phyloP scores from a whole-genome alignment of 345 rosid species.

The Linum tenue region DNA sequence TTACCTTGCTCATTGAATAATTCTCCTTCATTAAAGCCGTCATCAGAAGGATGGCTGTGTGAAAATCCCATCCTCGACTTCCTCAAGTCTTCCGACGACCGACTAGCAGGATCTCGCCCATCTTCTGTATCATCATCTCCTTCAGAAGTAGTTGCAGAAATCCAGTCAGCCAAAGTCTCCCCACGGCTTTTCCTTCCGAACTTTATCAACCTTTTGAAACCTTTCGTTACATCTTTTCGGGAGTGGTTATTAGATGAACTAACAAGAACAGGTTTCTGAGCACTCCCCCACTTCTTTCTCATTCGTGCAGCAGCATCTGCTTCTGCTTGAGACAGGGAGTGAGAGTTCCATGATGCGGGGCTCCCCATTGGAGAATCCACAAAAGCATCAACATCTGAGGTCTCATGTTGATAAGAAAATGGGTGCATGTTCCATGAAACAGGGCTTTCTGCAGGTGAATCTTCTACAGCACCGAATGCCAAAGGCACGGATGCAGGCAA shows the following conservation, averaged over 20 bases:
- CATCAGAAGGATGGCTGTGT: constrained; percentile 65
- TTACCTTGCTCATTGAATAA: constrained; percentile 76
- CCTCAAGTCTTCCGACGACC: constrained; percentile 86
- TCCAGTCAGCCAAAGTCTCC: constrained; percentile 78
- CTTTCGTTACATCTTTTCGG: constrained; percentile 79
- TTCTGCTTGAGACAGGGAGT: constrained; percentile 58
- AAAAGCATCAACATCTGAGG: constrained; percentile 75
- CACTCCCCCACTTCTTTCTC: constrained; percentile 98
- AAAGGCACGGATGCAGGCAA: constrained; percentile 49
- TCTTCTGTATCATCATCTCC: constrained; percentile 99
- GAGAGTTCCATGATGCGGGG: constrained; percentile 82
- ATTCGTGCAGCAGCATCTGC: constrained; percentile 63
- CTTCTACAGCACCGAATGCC: constrained; percentile 45
- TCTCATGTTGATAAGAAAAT: constrained; percentile 58
- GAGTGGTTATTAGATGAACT: constrained; percentile 60
- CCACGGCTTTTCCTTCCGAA: constrained; percentile 89
- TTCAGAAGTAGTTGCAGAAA: constrained; percentile 94
- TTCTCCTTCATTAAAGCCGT: constrained; percentile 67
- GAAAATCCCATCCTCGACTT: constrained; percentile 87
- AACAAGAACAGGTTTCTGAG: constrained; percentile 65
- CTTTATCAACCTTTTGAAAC: constrained; percentile 81
- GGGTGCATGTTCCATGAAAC: constrained; percentile 70
- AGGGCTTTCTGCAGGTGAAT: constrained; percentile 69
- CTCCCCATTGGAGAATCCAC: constrained; percentile 84
- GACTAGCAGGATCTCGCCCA: constrained; percentile 68